Base-by-base conservation (phyloP, 495 filamentous ascomycete species). In the Tuber borchii region DNA sequence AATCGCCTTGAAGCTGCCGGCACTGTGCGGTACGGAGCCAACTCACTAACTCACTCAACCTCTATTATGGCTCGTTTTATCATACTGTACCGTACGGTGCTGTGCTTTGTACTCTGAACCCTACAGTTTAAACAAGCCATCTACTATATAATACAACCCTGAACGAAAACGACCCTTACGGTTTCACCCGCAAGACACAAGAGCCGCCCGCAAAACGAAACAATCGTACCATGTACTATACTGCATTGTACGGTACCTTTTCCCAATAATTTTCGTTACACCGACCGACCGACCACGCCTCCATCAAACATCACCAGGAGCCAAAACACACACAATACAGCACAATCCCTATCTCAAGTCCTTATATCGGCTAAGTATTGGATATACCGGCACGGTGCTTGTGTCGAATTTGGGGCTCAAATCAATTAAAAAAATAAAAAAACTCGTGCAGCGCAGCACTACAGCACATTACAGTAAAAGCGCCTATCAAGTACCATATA, bases 281-380 rank as follows among this genome's bases (percentile, higher is more conserved):
- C 39, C 5, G 39, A 40, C 39, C 5, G 39, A 40, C 39, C 2
- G 3, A 26, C 51, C 8, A 12, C 26, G 22, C 51, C 51, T 56
- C n/a, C 51, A 56, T 56, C 46, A 56, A 56, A 56, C 51, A 56
- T 56, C 51, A 56, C 51, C 51, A n/a, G 51, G 51, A 56, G 26
- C 51, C n/a, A n/a, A 22, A 51, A 51, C 46, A 22, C 19, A 51
- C 46, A 22, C 19, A 4, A 40, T 6, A 40, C 39, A 40, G 5
- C 39, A 6, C 39, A 40, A 46, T 20, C 20, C 46, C 46, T 22
- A 51, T 9, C 46, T 20, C 46, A 51, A 51, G 46, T 22, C 19
- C 19, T 22, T 20, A 20, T 51, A 51, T 56, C 51, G 51, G 51
- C 26, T 56, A 56, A 56, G 46, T 9, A 51, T 46, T 17, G 19